phyloP scores from a whole-genome alignment of 2,329 filamentous ascomycete species.

The Zopfia rhizophila region DNA sequence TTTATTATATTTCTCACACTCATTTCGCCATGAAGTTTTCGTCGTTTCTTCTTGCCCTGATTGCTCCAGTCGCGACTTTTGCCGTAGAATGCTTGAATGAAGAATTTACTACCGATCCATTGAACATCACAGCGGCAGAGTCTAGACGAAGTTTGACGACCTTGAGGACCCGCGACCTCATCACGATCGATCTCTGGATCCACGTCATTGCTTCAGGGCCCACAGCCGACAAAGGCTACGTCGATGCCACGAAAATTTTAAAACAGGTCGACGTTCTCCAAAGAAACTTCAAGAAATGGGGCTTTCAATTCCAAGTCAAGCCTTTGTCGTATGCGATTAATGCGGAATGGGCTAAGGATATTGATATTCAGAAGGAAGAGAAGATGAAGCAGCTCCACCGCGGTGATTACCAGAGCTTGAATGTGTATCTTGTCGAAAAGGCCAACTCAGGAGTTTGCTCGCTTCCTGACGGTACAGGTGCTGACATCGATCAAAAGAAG shows the following conservation, averaged over 20 bases:
- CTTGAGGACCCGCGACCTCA: slow-evolving; percentile 20
- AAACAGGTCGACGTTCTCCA: slow-evolving; percentile 25
- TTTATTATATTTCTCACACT: slow-evolving; percentile 1
- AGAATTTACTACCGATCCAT: slow-evolving; percentile 20
- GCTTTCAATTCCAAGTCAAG: slow-evolving; percentile 24
- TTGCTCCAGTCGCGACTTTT: slow-evolving; percentile 11
- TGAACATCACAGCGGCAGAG: slow-evolving; percentile 20
- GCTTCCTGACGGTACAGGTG: slow-evolving; percentile 12
- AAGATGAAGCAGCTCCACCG: slow-evolving; percentile 63
- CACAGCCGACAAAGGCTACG: slow-evolving; percentile 19
- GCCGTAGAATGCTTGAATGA: slow-evolving; percentile 22
- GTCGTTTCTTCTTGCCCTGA: slow-evolving; percentile 10
- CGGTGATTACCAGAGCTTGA: slow-evolving; percentile 63
- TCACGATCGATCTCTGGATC: slow-evolving; percentile 21
- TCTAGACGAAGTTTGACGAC: slow-evolving; percentile 15
- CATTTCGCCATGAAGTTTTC: slow-evolving; percentile 22
- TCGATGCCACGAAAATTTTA: slow-evolving; percentile 11
- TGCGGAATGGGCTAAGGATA: slow-evolving; percentile 26
- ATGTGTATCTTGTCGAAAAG: slow-evolving; percentile 65
- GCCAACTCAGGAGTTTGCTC: slow-evolving; percentile 53
- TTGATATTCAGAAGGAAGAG: slow-evolving; percentile 20
- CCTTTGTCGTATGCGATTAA: slow-evolving; percentile 20
- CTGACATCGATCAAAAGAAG: slow-evolving; percentile 17
- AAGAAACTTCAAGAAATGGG: slow-evolving; percentile 22
- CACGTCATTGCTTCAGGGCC: slow-evolving; percentile 21